These are phyloP conservation scores for Esteya vermicola DNA, from an alignment of 2,329 filamentous ascomycete genomes.

Conservation along the genomic window DNA sequence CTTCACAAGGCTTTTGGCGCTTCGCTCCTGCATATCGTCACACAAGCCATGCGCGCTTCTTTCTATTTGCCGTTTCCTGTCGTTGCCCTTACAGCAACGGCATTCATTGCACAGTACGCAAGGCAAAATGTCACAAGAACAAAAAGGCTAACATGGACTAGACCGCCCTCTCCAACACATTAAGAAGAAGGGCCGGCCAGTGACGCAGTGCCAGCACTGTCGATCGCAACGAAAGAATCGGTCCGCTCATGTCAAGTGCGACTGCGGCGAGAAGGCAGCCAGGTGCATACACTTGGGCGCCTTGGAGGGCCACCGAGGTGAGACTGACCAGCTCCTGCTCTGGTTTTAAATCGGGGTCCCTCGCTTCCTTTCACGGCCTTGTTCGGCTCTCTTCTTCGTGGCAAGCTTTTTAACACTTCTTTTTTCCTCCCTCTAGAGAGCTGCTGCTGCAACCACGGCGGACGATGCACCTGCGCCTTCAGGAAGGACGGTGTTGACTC, in stretches of 20 bases:
- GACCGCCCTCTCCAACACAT: conserved; percentile 88
- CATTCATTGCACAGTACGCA: too few relatives aligned
- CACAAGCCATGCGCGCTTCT: too few relatives aligned
- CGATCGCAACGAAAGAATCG: conserved; percentile 92
- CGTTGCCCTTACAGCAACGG: neutral
- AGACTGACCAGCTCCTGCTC: conserved; percentile 14
- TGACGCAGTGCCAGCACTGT: conserved; percentile 96
- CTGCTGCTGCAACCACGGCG: conserved; percentile 58
- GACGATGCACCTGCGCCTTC: conserved; percentile 48
- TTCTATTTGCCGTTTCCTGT: neutral
- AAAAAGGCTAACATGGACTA: too few relatives aligned
- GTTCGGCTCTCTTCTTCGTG: neutral
- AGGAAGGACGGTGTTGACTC: conserved; percentile 41
- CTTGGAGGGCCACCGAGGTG: conserved; percentile 44
- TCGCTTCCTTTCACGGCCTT: neutral
- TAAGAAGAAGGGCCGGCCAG: conserved; percentile 93
- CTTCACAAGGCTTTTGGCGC: too few relatives aligned
- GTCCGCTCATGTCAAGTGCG: conserved; percentile 87
- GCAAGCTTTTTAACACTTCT: too few relatives aligned
- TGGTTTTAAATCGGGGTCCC: too few relatives aligned
- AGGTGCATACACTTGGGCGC: conserved; percentile 47
- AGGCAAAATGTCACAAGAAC: too few relatives aligned
- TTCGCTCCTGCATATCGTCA: too few relatives aligned
- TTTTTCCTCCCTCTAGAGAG: conserved; percentile 30
- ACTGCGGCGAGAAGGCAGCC: conserved; percentile 87